These are phyloP conservation scores for Dictyostelium intermedium DNA, from an alignment of 78 protist genomes.

Conservation along the genomic window DNA sequence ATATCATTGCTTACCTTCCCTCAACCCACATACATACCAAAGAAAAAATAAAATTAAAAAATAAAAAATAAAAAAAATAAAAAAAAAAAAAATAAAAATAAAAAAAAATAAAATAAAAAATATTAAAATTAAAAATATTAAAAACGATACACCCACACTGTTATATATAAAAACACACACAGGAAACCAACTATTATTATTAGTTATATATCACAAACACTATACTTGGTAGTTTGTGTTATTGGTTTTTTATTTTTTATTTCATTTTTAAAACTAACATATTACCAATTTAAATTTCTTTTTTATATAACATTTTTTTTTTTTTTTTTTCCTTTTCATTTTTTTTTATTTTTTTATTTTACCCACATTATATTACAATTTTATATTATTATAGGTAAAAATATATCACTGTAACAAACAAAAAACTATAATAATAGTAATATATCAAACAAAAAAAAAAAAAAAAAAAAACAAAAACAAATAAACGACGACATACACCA, in stretches of 20 bases:
- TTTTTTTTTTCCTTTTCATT: background rate
- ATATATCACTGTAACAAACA: background rate
- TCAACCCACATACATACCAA: background rate
- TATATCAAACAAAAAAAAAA: too few species aligned
- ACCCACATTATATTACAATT: background rate
- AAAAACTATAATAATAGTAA: background rate
- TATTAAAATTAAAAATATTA: background rate
- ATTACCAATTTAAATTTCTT: background rate
- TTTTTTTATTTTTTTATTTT: too few species aligned
- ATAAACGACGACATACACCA: too few species aligned
- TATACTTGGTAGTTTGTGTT: background rate
- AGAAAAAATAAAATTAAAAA: too few species aligned
- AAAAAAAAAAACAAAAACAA: background rate
- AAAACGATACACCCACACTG: background rate
- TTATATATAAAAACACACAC: background rate
- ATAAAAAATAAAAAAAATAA: background rate
- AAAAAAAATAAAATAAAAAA: background rate
- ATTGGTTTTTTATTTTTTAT: background rate
- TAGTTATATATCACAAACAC: background rate
- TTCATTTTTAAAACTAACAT: background rate
- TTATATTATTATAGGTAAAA: background rate
- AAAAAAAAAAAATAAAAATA: background rate
- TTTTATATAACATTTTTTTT: background rate
- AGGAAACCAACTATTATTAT: background rate
- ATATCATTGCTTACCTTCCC: background rate